A percentile compares a stretch with the other conserved stretches of the same genome.
Evolutionary conservation across 768 basidiomycete genomes (phyloP).

Genomic region (Dioszegia crocea): DNA sequence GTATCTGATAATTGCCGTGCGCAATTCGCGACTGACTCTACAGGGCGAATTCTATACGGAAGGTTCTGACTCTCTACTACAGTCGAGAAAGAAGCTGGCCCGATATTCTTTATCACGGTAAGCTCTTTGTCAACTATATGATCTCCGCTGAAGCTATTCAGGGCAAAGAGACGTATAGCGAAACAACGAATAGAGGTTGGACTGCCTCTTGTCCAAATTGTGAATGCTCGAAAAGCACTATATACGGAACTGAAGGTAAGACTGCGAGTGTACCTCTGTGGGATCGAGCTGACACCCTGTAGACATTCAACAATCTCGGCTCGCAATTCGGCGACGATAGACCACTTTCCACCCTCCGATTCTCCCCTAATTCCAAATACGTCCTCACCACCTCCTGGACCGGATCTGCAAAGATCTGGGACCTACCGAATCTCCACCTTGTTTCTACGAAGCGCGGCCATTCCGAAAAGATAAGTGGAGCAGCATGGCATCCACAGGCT

Average conservation of each 20-base stretch:
- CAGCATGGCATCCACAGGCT: constrained; percentile 96
- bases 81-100: constrained; percentile 78
- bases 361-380: constrained; percentile 82
- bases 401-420: constrained; percentile 91
- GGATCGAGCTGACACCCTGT: neutral
- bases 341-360: constrained; percentile 87
- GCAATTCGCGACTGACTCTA: neutral
- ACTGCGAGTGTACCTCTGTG: neutral
- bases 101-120: constrained; percentile 95
- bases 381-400: constrained; percentile 96
- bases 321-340: constrained; percentile 98
- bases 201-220: constrained; percentile 78
- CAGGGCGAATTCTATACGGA: constrained; percentile 93
- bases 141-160: constrained; percentile 54
- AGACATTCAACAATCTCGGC: constrained; percentile 88
- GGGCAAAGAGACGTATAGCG: constrained; percentile 90
- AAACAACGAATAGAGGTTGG: constrained; percentile 87
- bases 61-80: constrained; percentile 78
- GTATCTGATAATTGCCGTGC: too few species aligned
- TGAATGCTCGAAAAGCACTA: constrained; percentile 87
- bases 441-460: constrained; percentile 76
- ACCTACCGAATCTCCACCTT: constrained; percentile 81
- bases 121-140: constrained; percentile 29
- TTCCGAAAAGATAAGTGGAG: constrained; percentile 83
- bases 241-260: constrained; percentile 83